Percentiles rank a stretch among this genome's conserved stretches.
These are phyloP conservation scores for Kurtzmaniella quercitrusa DNA, from an alignment of 1,139 yeast species.

Conservation along the genomic window DNA sequence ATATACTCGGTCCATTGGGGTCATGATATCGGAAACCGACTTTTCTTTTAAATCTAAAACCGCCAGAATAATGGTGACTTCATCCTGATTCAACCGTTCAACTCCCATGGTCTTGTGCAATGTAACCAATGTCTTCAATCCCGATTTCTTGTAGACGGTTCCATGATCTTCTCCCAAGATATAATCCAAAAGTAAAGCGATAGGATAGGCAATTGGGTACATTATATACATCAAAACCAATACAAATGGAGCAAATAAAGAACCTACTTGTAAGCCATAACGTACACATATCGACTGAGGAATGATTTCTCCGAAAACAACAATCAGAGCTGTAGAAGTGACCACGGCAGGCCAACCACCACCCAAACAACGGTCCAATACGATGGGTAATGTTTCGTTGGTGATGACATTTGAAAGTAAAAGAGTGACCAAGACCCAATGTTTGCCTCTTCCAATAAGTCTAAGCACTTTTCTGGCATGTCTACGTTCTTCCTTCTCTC, in stretches of 20 bases:
- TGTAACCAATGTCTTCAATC: conserved; percentile 88
- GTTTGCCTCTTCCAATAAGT: conserved; percentile 80
- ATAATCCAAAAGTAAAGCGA: conserved; percentile 74
- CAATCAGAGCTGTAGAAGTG: conserved; percentile 86
- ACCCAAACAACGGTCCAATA: conserved; percentile 85
- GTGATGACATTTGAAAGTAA: conserved; percentile 86
- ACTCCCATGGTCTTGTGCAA: conserved; percentile 94
- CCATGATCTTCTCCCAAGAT: conserved; percentile 95
- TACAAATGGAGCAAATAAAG: conserved; percentile 88
- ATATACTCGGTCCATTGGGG: conserved; percentile 87
- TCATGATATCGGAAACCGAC: conserved; percentile 83
- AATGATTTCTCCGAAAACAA: conserved; percentile 92
- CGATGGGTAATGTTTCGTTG: conserved; percentile 92
- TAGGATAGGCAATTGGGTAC: conserved; percentile 93
- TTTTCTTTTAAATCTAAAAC: conserved; percentile 93
- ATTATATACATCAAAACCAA: conserved; percentile 76
- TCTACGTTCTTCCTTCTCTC: conserved; percentile 56
- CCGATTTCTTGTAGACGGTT: conserved; percentile 87
- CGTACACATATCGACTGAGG: conserved; percentile 93
- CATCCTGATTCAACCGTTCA: conserved; percentile 88
- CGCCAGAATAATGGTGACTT: conserved; percentile 91
- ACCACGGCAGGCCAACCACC: conserved; percentile 99
- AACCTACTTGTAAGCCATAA: conserved; percentile 88
- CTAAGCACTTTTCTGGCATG: conserved; percentile 72
- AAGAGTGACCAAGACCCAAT: conserved; percentile 94